Conservation (phyloP, 345 rosid species). For the Lepidium africanum region DNA sequence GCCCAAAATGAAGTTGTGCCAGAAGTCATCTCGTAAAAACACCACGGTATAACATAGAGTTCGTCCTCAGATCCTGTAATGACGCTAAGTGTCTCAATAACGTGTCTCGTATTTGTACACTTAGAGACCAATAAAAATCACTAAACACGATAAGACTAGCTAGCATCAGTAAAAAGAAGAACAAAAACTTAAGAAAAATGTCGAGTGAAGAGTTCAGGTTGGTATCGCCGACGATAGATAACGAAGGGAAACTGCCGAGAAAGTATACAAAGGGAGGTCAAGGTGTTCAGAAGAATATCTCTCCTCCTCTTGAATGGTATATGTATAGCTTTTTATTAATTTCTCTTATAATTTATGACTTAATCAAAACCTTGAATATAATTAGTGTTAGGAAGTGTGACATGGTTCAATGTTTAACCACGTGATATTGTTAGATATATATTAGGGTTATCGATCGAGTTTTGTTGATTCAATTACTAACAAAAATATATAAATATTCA, state of each 20-base stretch:
- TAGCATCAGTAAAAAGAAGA: neutral
- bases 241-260: slow-evolving; percentile 60
- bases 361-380: no score
- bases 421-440: no score
- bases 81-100: neutral
- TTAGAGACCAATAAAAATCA: neutral
- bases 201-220: slow-evolving; percentile 51
- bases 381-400: no score
- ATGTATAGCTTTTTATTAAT: no score
- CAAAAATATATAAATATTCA: no score
- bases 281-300: slow-evolving; percentile 47
- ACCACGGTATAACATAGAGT: neutral
- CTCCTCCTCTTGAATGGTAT: slow-evolving; percentile 62
- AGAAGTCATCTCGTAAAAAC: neutral
- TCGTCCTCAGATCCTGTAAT: neutral
- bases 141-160: neutral
- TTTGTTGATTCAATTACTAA: no score
- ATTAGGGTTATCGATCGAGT: no score
- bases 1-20: neutral
- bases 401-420: no score
- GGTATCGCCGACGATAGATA: slow-evolving; percentile 45
- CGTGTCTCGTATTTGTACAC: neutral
- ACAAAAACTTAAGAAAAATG: slow-evolving; percentile 15
- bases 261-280: slow-evolving; percentile 67
- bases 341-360: no score